Evolutionary conservation across 768 basidiomycete genomes (phyloP), one percentile per base, ranked within the genome.

Genomic region (Leccinum subtestaceum): DNA sequence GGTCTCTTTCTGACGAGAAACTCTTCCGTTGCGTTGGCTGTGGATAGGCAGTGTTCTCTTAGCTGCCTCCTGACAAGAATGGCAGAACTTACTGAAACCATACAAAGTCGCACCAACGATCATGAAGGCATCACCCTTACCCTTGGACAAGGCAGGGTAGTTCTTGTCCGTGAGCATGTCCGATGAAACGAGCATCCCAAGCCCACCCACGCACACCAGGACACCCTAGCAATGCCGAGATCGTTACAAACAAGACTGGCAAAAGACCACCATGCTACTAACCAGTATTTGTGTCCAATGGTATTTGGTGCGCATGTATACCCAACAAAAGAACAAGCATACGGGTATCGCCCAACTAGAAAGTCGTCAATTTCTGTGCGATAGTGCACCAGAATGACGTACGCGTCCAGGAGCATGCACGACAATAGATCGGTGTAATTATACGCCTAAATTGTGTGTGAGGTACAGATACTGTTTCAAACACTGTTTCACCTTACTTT

Each of bases 361-460:
- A 34, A n/a, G 3, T 12, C 1, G 31, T 66, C 23, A 62, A 43
- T 32, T 29, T 21, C 32, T 43, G 19, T n/a, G 45, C 25, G 19
- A 43, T 12, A 55, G 4, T 32, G 19, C 5, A n/a, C 21, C n/a
- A 19, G 19, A 48, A 27, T 34, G 36, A 67, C 85, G 60, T 70
- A 91, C 84, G 92, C 91, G 67, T 94, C 91, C 50, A 95, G 85
- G n/a, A 95, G 82, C 90, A 93, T 93, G 72, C 90, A 92, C 1
- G 93, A 94, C 49, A 95, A 76, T 3, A 95, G 75, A 63, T 90
- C 91, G 34, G 93, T 94, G 76, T 89, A 93, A 75, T 91, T 81
- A 69, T 89, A 93, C 17, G 92, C 90, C 84, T 88, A 56, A 21
- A 34, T 11, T 49, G 49, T 15, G 10, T 5, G 57, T 63, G 29